Base-by-base conservation (phyloP, 805 yeast genomes). In the Saturnispora galanensis region DNA sequence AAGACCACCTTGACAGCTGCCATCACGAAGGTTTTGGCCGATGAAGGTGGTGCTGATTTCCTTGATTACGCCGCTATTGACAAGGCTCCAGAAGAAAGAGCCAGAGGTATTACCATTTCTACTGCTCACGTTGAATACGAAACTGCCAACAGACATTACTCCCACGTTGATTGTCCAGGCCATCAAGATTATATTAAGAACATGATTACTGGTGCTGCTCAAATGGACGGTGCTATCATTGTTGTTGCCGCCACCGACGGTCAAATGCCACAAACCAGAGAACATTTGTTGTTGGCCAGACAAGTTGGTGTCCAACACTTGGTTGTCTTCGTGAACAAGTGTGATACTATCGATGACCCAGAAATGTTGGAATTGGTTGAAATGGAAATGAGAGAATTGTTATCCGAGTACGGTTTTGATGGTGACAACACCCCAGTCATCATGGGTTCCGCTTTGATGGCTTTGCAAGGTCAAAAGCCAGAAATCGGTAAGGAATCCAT, bases 191-290 rank as follows among this genome's bases (percentile, higher is more conserved):
- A 89, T 71, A 90, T 90, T 71, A 90, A 90, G 76, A 90, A 90
- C 71, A 90, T 90, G 97, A 90, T 90, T 68, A 87, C 96, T 55
- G 97, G 97, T 81, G 97, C 97, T 60, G 96, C 97, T 59, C 96
- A 90, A 69, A 89, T 89, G 97, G 97, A 90, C 68, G 97, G 97
- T 76, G 97, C 97, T 56, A 89, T 90, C 59, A 90, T 90, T 71
- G 97, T 90, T 51, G 97, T 93, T 67, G 98, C 97, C 62, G 98
- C 98, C 52, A 75, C 96, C 47, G 98, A 93, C 64, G 98, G 98
- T 63, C 96, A 88, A 73, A 93, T 90, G 97, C 97, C 97, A 64
- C 98, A 93, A 75, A 93, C 98, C 57, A 86, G 97, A 75, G 98
- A 93, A 74, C 98, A 93, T 73, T 76, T 93, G 73, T 73, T 93